These are phyloP conservation scores for Pichia sp. DNA, from an alignment of 1,139 yeast species.

Conservation along the genomic window DNA sequence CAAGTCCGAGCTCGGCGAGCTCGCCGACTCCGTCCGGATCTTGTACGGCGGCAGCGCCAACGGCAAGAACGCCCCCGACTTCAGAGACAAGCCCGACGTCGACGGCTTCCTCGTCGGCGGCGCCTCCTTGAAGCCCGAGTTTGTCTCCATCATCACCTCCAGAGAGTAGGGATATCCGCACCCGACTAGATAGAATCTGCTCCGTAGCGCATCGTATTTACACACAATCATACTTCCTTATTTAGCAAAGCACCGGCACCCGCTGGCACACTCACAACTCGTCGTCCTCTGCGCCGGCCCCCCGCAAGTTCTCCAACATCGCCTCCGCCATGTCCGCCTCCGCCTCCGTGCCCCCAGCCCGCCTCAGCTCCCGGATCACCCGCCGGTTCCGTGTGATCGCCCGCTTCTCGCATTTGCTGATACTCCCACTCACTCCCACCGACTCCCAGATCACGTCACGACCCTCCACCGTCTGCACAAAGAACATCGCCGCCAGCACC, in stretches of 20 bases:
- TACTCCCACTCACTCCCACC: slow-evolving; percentile 79
- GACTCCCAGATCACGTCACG: slow-evolving; percentile 55
- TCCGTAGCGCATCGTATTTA: too few relatives aligned
- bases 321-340: neutral
- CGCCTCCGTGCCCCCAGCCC: neutral
- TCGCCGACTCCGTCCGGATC: slow-evolving; percentile 79
- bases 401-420: slow-evolving; percentile 73
- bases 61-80: slow-evolving; percentile 86
- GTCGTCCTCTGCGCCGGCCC: neutral
- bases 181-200: neutral
- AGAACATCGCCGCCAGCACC: slow-evolving; percentile 66
- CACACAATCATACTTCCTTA: neutral
- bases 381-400: slow-evolving; percentile 37
- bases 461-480: slow-evolving; percentile 55
- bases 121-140: slow-evolving; percentile 98
- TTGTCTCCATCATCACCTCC: slow-evolving; percentile 89
- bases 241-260: neutral
- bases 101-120: slow-evolving; percentile 99
- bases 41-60: slow-evolving; percentile 98
- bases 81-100: slow-evolving; percentile 88
- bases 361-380: slow-evolving; percentile 2
- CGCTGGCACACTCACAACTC: neutral
- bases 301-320: slow-evolving; percentile 1
- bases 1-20: slow-evolving; percentile 71
- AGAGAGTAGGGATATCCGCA: slow-evolving; percentile 52